Base-by-base conservation (phyloP, 441 rosid species). In the Euphorbia celastroides region DNA sequence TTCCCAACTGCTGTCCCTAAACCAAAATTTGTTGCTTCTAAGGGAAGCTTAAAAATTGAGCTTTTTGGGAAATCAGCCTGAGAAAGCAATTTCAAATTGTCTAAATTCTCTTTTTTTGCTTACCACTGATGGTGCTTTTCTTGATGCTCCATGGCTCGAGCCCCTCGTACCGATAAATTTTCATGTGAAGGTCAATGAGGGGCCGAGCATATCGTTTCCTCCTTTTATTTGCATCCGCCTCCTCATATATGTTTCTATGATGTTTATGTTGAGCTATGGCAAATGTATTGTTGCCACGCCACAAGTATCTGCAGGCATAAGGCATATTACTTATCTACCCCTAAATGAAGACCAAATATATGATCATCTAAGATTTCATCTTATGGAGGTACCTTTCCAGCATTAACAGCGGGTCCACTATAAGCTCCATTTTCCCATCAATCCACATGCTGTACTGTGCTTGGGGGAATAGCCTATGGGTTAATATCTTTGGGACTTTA, bases 341-440 rank as follows among this genome's bases (percentile, higher is more conserved):
- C 57, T 46, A 27, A 66, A 44, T 31, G 4, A 63, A 93, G 22
- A 30, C 25, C 2, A 63, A 27, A 13, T 0, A 57, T 16, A 16
- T 25, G 23, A 48, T 5, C 28, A 41, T 50, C 22, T 16, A 27
- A 52, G 5, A 66, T 17, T 50, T 11, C 34, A 63, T 36, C 31
- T 58, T 7, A 32, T 1, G 34, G 25, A 3, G 32, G 8, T 83
- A 92, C 98, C 99, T 94, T 79, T 94, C 99, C 38, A 94, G 81
- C 57, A 94, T 84, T 65, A 84, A 87, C 75, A 92, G 72, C 3
- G 99, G 98, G 64, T 89, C 97, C 44, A 89, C 93, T 64, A 86
- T 80, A 74, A 94, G 86, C 91, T 94, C 99, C 98, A 94, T 94
- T 77, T 94, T 92, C 57, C 92, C 98, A 81, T 89, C 98, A 71